Evolutionary conservation across 2,329 filamentous ascomycete species (phyloP), one percentile per base, ranked within the genome.

Genomic region (Sporothrix pseudoabietina): DNA sequence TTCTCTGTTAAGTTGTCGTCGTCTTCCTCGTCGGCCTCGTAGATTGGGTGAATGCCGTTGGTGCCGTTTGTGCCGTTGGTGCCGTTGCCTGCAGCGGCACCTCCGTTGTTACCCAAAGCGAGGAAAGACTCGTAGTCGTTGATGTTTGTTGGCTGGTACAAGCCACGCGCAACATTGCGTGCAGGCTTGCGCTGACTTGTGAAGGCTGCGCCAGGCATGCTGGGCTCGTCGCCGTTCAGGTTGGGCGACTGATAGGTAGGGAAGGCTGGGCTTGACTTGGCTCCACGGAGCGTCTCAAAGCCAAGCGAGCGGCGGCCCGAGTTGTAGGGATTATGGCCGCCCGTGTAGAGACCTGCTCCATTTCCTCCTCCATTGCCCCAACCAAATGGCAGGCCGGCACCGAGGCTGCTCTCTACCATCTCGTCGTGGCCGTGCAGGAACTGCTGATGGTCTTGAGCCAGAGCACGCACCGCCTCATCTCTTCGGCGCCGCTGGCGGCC

Each of bases 1-100:
- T 74, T 74, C 12, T 76, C 75, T 8, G 74, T 73, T 71, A 80
- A 74, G 57, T 76, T 55, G 26, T 80, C 77, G 0, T 80, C 79
- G 7, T 84, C 85, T 44, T 88, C 87, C 75, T 89, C 87, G 54
- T 88, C 87, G 9, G 86, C 87, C 75, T 89, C 87, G 76, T 87
- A 84, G 74, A 89, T 89, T 0, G 87, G 87, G 75, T 88, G 86
- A 75, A 89, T 89, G 2, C 80, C 81, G 4, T 83, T 84, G 0
- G 83, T 78, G 72, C 75, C 71, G 26, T 26, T 26, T 1, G 26
- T 26, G 2, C 80, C 81, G 4, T 83, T 84, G 0, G 83, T 78
- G 72, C 75, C 72, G 72, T 52, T 66, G 74, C 66, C 52, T 71
- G 61, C 57, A 47, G 71, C 35, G 9, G 55, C 66, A 70, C 47